phyloP scores from a whole-genome alignment of 495 filamentous ascomycete genomes.

The Cercophora newfieldiana region DNA sequence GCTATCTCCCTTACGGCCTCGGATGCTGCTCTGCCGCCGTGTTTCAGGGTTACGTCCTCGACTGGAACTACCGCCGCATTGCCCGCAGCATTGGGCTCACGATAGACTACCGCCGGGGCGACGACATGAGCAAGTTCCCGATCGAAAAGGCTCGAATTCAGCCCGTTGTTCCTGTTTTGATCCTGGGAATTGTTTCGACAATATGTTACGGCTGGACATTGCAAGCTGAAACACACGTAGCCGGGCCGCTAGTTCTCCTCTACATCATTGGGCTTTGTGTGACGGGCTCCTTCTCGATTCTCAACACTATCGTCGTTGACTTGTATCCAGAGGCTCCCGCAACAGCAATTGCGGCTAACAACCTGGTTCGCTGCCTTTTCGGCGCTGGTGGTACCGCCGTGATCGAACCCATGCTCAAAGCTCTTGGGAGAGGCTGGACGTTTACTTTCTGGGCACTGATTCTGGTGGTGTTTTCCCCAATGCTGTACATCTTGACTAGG shows the following conservation, averaged over 20 bases:
- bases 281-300: constrained; percentile 54
- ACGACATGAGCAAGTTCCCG: constrained; percentile 58
- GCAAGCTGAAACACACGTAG: constrained; percentile 44
- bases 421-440: constrained; percentile 48
- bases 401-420: constrained; percentile 43
- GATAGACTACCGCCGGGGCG: constrained; percentile 51
- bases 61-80: constrained; percentile 57
- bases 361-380: constrained; percentile 46
- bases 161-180: constrained; percentile 51
- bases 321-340: constrained; percentile 47
- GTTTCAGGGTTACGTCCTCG: constrained; percentile 60
- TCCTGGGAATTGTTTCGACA: constrained; percentile 41
- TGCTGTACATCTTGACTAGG: constrained; percentile 40
- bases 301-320: constrained; percentile 51
- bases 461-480: constrained; percentile 36
- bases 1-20: constrained; percentile 61
- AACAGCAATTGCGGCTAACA: constrained; percentile 50
- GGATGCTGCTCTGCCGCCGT: constrained; percentile 68
- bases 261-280: constrained; percentile 56
- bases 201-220: constrained; percentile 62
- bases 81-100: constrained; percentile 50
- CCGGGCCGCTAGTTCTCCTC: constrained; percentile 54
- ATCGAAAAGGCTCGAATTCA: constrained; percentile 64
- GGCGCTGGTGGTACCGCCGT: constrained; percentile 47
- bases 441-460: constrained; percentile 48